phyloP scores from a whole-genome alignment of 192 early-diverging fungal species.

The Umbelopsis ramanniana region DNA sequence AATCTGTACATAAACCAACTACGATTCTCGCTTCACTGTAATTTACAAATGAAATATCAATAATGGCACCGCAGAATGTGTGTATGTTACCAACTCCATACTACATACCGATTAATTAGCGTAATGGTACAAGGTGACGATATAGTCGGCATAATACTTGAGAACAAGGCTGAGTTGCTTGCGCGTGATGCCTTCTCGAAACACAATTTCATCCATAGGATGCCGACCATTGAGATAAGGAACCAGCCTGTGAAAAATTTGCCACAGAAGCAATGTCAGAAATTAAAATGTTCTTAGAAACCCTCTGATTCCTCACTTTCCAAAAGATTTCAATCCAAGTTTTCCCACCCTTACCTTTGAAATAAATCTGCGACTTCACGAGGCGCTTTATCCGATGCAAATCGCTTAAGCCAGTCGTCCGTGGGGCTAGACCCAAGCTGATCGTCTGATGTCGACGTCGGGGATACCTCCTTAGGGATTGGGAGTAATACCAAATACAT shows the following conservation, averaged over 20 bases:
- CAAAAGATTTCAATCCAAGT: not conserved
- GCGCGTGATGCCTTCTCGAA: constrained; percentile 57
- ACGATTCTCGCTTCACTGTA: not conserved
- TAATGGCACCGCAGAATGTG: not conserved
- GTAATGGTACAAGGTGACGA: constrained; percentile 36
- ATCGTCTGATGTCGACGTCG: not conserved
- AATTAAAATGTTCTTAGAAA: not conserved
- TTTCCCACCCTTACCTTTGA: constrained; percentile 44
- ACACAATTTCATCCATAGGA: constrained; percentile 82
- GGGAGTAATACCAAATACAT: constrained; percentile 69
- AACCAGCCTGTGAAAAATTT: constrained; percentile 52
- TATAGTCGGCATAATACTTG: constrained; percentile 39
- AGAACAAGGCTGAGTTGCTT: constrained; percentile 36
- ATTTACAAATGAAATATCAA: not conserved
- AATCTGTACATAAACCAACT: not conserved
- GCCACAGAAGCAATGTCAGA: not conserved
- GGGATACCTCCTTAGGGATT: not conserved
- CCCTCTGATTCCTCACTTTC: no score
- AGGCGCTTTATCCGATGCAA: constrained; percentile 58
- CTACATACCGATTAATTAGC: constrained; percentile 7
- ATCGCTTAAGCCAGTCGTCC: constrained; percentile 42
- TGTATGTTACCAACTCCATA: no score
- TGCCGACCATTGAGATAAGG: constrained; percentile 80
- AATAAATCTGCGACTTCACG: constrained; percentile 60
- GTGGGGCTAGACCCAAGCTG: constrained; percentile 33